Evolutionary conservation across 805 yeast genomes (phyloP).

Genomic region (Brettanomyces sp.): DNA sequence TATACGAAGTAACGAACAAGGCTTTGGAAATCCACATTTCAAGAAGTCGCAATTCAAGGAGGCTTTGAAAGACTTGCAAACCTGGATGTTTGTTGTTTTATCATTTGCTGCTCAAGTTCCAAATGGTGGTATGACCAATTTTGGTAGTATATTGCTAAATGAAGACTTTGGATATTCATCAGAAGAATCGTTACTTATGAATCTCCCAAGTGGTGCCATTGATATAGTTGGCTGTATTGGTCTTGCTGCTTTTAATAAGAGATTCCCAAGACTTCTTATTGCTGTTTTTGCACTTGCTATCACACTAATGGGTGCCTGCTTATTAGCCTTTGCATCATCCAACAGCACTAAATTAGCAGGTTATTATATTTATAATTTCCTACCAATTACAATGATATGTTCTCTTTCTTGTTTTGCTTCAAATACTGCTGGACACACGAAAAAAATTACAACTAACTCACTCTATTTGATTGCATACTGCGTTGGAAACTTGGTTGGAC

Average conservation of each 20-base stretch:
- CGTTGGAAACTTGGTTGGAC: slow-evolving; percentile 62
- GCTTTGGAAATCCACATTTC: slow-evolving; percentile 23
- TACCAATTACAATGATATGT: slow-evolving; percentile 20
- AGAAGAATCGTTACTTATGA: slow-evolving; percentile 8
- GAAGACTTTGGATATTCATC: slow-evolving; percentile 24
- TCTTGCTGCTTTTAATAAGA: slow-evolving; percentile 9
- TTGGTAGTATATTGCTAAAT: slow-evolving; percentile 29
- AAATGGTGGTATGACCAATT: slow-evolving; percentile 35
- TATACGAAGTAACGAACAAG: slow-evolving; percentile 27
- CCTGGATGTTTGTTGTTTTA: slow-evolving; percentile 32
- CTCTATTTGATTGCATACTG: slow-evolving; percentile 56
- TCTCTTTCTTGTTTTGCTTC: slow-evolving; percentile 28
- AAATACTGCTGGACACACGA: slow-evolving; percentile 68
- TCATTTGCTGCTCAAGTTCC: slow-evolving; percentile 19
- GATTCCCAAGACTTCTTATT: slow-evolving; percentile 7
- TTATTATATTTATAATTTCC: slow-evolving; percentile 18
- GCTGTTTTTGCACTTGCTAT: neutral
- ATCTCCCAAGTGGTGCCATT: slow-evolving; percentile 27
- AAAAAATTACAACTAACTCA: slow-evolving; percentile 53
- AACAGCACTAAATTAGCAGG: slow-evolving; percentile 12
- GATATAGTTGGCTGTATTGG: slow-evolving; percentile 27
- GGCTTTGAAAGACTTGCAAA: slow-evolving; percentile 23
- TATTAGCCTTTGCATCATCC: slow-evolving; percentile 1
- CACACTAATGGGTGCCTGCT: neutral
- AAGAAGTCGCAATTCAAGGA: slow-evolving; percentile 20